These are phyloP conservation scores for Senna siamea DNA, from an alignment of 306 rosid genomes.

Conservation along the genomic window DNA sequence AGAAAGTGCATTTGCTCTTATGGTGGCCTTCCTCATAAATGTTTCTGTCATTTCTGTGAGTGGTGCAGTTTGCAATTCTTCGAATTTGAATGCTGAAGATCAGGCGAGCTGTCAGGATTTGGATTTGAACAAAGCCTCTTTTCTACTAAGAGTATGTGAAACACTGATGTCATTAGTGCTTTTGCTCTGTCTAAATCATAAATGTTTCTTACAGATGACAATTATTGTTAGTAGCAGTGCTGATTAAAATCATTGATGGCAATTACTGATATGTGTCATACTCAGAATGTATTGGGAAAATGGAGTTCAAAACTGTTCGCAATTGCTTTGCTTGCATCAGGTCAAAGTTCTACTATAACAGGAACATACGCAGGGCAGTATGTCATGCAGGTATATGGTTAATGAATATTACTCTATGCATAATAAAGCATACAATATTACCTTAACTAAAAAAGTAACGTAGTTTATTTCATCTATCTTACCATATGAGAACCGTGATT, in stretches of 20 bases:
- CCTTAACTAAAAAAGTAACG: background rate
- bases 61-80: constrained; percentile 84
- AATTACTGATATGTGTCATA: constrained; percentile 11
- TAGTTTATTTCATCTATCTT: constrained; percentile 5
- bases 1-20: constrained; percentile 93
- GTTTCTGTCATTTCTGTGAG: constrained; percentile 88
- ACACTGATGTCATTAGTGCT: constrained; percentile 21
- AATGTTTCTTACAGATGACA: background rate
- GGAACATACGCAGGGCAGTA: constrained; percentile 99
- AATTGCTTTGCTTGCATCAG: constrained; percentile 92
- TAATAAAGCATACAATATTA: background rate
- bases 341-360: constrained; percentile 98
- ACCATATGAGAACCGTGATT: background rate
- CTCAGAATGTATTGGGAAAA: constrained; percentile 90
- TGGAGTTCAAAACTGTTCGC: constrained; percentile 98
- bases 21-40: constrained; percentile 86
- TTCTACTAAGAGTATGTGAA: constrained; percentile 75
- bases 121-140: constrained; percentile 93
- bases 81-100: constrained; percentile 69
- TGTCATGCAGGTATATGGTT: constrained; percentile 86
- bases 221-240: too few relatives aligned
- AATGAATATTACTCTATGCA: background rate
- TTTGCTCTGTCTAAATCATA: background rate
- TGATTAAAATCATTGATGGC: constrained; percentile 29
- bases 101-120: constrained; percentile 73